phyloP scores from a whole-genome alignment of 257 asterid species.

The Cynanchum wilfordii region DNA sequence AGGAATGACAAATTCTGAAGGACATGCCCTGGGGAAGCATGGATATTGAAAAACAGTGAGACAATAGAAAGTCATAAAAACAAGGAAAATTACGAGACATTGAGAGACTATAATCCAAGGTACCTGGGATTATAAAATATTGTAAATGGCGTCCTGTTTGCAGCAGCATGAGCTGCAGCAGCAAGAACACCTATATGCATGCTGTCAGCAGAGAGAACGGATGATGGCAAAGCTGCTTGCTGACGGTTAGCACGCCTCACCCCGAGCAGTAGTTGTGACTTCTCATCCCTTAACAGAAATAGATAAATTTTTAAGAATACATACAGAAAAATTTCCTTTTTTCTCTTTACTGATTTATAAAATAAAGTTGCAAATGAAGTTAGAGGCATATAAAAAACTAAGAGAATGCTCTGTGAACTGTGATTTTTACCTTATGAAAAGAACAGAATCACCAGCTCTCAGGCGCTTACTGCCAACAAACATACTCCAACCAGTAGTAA shows the following conservation, averaged over 20 bases:
- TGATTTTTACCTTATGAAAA: constrained; percentile 72
- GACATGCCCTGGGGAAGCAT: constrained; percentile 67
- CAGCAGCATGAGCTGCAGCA: constrained; percentile 98
- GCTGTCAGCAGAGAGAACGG: constrained; percentile 95
- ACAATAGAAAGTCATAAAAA: not conserved
- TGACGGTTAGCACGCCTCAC: constrained; percentile 92
- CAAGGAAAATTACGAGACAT: not conserved
- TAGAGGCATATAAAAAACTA: not conserved
- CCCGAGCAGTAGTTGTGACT: constrained; percentile 78
- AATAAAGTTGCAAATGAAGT: not conserved
- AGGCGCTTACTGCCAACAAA: constrained; percentile 94
- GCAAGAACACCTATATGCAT: constrained; percentile 99
- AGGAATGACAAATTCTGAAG: constrained; percentile 90
- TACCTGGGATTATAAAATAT: constrained; percentile 96
- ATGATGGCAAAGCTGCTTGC: constrained; percentile 77
- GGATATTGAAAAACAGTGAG: not conserved
- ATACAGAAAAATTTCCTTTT: too few species aligned
- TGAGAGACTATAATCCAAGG: not conserved
- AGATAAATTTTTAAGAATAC: not conserved
- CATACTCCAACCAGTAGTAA: constrained; percentile 99
- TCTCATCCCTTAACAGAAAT: constrained; percentile 62
- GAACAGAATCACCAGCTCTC: constrained; percentile 89
- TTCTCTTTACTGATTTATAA: too few species aligned
- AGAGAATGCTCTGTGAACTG: not conserved
- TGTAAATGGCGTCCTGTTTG: constrained; percentile 73